Evolutionary conservation across 768 basidiomycete species (phyloP).

Genomic region (Lentinula edodes): DNA sequence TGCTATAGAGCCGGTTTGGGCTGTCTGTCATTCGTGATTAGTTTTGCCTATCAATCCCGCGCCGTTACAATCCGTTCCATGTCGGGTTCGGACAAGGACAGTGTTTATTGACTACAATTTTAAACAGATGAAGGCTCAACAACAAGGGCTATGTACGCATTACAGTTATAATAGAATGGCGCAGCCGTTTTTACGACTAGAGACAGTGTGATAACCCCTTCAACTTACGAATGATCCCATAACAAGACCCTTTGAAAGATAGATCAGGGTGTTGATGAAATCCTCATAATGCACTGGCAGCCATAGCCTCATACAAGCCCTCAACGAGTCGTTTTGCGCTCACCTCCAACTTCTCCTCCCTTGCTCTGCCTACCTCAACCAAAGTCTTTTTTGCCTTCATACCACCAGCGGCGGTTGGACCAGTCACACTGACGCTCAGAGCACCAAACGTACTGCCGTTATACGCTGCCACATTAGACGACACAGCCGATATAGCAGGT

Average conservation of each 20-base stretch:
- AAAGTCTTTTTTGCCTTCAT: conserved; percentile 43
- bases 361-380: conserved; percentile 42
- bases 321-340: conserved; percentile 47
- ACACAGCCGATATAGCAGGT: conserved; percentile 1
- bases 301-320: conserved; percentile 41
- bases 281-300: neutral
- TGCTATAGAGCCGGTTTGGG: neutral
- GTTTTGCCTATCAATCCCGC: neutral
- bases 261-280: neutral
- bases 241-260: neutral
- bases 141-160: no score
- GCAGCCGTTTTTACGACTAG: neutral
- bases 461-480: conserved; percentile 2
- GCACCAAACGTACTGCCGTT: conserved; percentile 6
- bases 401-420: conserved; percentile 1
- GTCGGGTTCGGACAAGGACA: neutral
- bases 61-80: neutral
- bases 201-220: no score
- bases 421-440: conserved; percentile 1
- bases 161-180: neutral
- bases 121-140: no score
- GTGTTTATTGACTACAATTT: no score
- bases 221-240: neutral
- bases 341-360: conserved; percentile 52
- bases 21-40: conserved; percentile 3